These are phyloP conservation scores for Croton laevigatus DNA, from an alignment of 441 rosid genomes.

Conservation along the genomic window DNA sequence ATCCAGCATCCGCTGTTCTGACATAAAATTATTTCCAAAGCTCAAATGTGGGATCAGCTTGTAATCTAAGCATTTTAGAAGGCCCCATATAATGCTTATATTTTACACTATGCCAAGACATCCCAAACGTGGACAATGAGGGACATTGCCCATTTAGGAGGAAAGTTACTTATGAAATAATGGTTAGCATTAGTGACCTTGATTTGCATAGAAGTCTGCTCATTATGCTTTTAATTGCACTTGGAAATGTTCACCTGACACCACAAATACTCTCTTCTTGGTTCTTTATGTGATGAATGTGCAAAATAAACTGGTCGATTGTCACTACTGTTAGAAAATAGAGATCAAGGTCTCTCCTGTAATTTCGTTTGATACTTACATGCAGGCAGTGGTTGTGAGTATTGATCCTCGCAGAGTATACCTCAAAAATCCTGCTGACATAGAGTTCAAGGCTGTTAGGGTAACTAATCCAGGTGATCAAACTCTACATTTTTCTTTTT, in stretches of 20 bases:
- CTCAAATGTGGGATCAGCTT: not conserved
- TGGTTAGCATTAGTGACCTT: not conserved
- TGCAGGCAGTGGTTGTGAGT: constrained; percentile 97
- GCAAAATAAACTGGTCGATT: not conserved
- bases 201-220: not conserved
- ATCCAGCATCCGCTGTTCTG: not conserved
- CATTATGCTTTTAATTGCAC: not conserved
- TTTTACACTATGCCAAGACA: not conserved
- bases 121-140: not conserved
- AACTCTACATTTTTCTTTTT: not conserved
- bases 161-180: not conserved
- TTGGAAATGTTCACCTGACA: not conserved
- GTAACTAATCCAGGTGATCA: constrained; percentile 60
- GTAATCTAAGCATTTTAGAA: not conserved
- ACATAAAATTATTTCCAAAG: not conserved
- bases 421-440: constrained; percentile 65
- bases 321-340: not conserved
- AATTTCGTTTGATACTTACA: constrained; percentile 17
- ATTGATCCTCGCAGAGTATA: constrained; percentile 93
- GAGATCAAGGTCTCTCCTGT: not conserved
- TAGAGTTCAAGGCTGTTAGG: constrained; percentile 61
- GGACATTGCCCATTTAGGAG: not conserved
- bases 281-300: not conserved
- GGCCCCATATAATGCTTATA: too few species aligned
- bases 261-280: not conserved